Base-by-base conservation (phyloP, 345 rosid species). In the Luvunga scandens region DNA sequence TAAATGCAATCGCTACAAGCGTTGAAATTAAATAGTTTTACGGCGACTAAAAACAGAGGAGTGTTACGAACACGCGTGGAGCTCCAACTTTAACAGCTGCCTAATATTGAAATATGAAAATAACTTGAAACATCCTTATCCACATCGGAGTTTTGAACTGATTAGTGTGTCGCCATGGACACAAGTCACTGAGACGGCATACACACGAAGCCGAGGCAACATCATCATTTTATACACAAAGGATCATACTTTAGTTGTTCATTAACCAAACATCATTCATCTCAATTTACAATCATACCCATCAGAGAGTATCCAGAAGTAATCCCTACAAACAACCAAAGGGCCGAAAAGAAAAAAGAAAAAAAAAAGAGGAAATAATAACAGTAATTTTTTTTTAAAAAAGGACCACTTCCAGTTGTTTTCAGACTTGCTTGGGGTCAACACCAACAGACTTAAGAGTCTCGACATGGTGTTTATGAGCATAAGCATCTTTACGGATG, bases 401-500 rank as follows among this genome's bases (percentile, higher is more conserved):
- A 19, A 18, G 2, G n/a, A 31, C 24, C 4, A 4, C 27, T 30
- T 3, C 3, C 1, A 45, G 50, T 3, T 45, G 18, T 2, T 13
- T 45, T 67, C 30, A 70, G 38, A 30, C 70, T 31, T 22, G 31
- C 42, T 81, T 83, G 2, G 95, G 92, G 71, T 89, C 90, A 45
- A 92, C 83, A 0, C 97, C 93, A 3, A 81, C 91, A 60, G 89
- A 82, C 75, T 84, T 85, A 21, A 93, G 92, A 13, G 94, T 93
- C 80, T 84, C 78, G 13, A 85, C 87, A 30, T 75, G 86, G 18
- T 83, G 84, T 21, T 78, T 83, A 21, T 78, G 71, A 48, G 84
- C 88, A 22, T 78, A 88, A 66, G 82, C 85, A 30, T 92, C 91
- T 50, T 78, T 81, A 14, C 83, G 85, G 4, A 66, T 48, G 0